These are phyloP conservation scores for Sugiyamaella grinbergsii DNA, from an alignment of 1,139 yeast species.

Conservation along the genomic window DNA sequence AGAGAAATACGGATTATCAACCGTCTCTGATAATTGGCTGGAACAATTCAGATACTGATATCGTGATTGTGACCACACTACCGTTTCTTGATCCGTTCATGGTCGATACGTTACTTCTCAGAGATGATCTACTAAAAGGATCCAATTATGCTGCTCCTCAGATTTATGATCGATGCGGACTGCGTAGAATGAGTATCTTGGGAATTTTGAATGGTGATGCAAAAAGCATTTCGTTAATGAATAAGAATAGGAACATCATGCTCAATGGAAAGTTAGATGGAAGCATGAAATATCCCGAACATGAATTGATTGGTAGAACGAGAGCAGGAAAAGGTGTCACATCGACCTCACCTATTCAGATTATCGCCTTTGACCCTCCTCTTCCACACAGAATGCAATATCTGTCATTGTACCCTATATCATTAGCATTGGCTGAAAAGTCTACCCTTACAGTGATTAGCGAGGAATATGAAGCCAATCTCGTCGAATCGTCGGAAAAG, in stretches of 20 bases:
- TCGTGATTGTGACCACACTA: slow-evolving; percentile 42
- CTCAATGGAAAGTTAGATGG: slow-evolving; percentile 19
- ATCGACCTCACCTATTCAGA: slow-evolving; percentile 35
- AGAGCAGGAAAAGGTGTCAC: neutral
- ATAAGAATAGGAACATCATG: slow-evolving; percentile 1
- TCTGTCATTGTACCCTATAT: slow-evolving; percentile 72
- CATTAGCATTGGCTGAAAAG: slow-evolving; percentile 57
- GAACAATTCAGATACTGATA: slow-evolving; percentile 37
- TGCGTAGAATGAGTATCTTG: slow-evolving; percentile 35
- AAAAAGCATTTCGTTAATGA: neutral
- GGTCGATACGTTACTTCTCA: slow-evolving; percentile 35
- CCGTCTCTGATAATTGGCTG: slow-evolving; percentile 42
- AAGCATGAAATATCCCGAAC: slow-evolving; percentile 22
- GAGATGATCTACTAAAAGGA: slow-evolving; percentile 36
- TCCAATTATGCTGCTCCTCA: slow-evolving; percentile 32
- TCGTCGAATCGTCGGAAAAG: slow-evolving; percentile 33
- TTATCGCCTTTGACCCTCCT: slow-evolving; percentile 71
- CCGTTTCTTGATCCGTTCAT: slow-evolving; percentile 37
- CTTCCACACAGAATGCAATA: slow-evolving; percentile 73
- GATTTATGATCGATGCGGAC: slow-evolving; percentile 38
- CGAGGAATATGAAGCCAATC: slow-evolving; percentile 39
- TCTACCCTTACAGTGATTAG: slow-evolving; percentile 35
- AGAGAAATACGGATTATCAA: slow-evolving; percentile 29
- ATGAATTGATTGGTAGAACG: slow-evolving; percentile 16
- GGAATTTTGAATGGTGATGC: slow-evolving; percentile 34